Evolutionary conservation across 75 land plant species (phyloP).

Genomic region (Adiantum capillusveneris): DNA sequence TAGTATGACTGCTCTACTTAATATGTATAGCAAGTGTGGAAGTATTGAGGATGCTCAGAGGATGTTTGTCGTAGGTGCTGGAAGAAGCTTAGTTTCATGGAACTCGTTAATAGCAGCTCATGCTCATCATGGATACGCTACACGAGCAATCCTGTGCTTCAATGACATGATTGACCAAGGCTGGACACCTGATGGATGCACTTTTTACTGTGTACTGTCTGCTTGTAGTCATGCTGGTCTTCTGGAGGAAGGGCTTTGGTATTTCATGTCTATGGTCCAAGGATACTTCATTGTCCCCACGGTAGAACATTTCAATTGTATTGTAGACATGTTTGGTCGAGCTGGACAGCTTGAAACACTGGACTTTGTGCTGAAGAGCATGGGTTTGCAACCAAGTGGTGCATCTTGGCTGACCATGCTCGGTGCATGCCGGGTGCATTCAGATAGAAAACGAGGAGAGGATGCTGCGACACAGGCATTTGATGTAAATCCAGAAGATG

Average conservation of each 20-base stretch:
- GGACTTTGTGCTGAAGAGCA: too few relatives aligned
- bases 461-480: too few relatives aligned
- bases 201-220: slow-evolving; percentile 13
- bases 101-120: slow-evolving; percentile 7
- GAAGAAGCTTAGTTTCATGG: slow-evolving; percentile 11
- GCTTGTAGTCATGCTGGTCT: slow-evolving; percentile 21
- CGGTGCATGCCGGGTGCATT: too few relatives aligned
- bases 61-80: background rate
- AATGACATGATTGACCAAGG: slow-evolving; percentile 15
- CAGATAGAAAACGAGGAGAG: too few relatives aligned
- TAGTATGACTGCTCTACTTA: slow-evolving; percentile 5
- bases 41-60: slow-evolving; percentile 8
- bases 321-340: slow-evolving; percentile 9
- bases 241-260: slow-evolving; percentile 7
- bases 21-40: slow-evolving; percentile 21
- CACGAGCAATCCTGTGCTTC: slow-evolving; percentile 3
- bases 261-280: slow-evolving; percentile 7
- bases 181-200: slow-evolving; percentile 11
- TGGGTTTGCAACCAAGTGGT: too few relatives aligned
- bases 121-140: slow-evolving; percentile 4
- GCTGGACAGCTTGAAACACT: too few relatives aligned
- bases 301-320: slow-evolving; percentile 12
- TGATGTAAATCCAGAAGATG: too few relatives aligned
- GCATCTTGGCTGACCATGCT: too few relatives aligned
- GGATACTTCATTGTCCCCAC: slow-evolving; percentile 1